Base-by-base conservation (phyloP, 169 alveolate species). In the Eimeria praecox region DNA sequence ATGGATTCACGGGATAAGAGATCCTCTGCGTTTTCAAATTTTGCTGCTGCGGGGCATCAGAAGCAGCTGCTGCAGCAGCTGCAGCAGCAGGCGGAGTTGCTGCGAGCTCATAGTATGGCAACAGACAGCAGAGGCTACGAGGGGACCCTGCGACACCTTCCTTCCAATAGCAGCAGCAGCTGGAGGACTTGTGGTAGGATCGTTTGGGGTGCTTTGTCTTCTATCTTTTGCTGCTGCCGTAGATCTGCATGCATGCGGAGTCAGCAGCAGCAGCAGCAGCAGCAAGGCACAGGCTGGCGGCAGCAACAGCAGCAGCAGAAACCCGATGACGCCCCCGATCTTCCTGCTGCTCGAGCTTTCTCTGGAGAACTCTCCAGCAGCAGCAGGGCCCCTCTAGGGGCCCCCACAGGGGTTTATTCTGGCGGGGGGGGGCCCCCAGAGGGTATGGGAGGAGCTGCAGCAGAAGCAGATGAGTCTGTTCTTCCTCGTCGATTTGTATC, bases 231-330 rank as follows among this genome's bases (percentile, higher is more conserved):
- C 33, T 66, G 78, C 40, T 66, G 78, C 78, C 10, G 27, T 16
- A 66, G 78, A 66, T 18, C 33, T 33, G 78, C 44, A 18, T 16
- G 78, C 27, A 66, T 10, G 27, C 33, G 40, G 33, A 27, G 3
- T 16, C 14, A 16, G 1, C 44, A 1, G 85, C 85, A 73, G 85
- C 52, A 30, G 85, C 85, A 73, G 85, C 85, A 73, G 52, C 85
- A 73, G 85, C 85, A 73, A 49, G 64, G 42, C 6, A 30, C 38
- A 30, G 77, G 24, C 9, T 40, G n/a, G 85, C 52, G 10, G 85
- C 85, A 73, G 85, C 85, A 73, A 24, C 85, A 73, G 52, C 85
- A 73, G 27, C 56, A 73, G 85, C 42, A 73, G 85, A 30, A 73
- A n/a, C n/a, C n/a, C 56, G 85, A 73, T 27, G 40, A 73, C 10